Evolutionary conservation across 2,329 filamentous ascomycete genomes (phyloP).

Genomic region (Leptographium procerum): DNA sequence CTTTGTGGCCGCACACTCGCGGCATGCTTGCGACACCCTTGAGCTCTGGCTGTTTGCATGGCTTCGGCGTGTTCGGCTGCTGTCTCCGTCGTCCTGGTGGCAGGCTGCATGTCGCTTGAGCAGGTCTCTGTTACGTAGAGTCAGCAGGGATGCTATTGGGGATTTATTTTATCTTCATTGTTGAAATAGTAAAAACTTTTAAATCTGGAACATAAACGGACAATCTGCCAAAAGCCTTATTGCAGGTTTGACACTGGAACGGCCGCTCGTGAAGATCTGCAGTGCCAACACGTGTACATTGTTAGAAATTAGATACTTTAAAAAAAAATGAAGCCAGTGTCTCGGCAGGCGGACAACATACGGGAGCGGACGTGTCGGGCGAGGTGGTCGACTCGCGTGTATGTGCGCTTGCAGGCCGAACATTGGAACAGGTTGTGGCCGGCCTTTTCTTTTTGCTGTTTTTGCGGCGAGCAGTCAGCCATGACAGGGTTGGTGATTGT

Average conservation of each 20-base stretch:
- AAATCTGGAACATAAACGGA: background rate
- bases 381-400: slow-evolving; percentile 10
- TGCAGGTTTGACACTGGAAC: slow-evolving; percentile 8
- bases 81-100: slow-evolving; percentile 4
- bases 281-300: too few species aligned
- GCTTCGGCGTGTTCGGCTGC: background rate
- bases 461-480: background rate
- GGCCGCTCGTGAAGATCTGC: slow-evolving; percentile 10
- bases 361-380: slow-evolving; percentile 10
- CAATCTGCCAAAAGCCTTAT: slow-evolving; percentile 9
- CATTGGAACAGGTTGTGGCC: slow-evolving; percentile 9
- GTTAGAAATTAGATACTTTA: too few species aligned
- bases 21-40: slow-evolving; percentile 42
- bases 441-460: background rate
- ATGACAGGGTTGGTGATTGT: background rate
- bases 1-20: slow-evolving; percentile 37
- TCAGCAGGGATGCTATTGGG: too few species aligned
- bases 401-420: slow-evolving; percentile 7
- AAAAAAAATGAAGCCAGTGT: background rate
- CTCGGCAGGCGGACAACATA: background rate
- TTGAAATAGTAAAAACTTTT: background rate
- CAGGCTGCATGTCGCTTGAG: slow-evolving; percentile 7
- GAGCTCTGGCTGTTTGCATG: slow-evolving; percentile 19
- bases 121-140: slow-evolving; percentile 4
- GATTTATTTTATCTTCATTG: too few species aligned